Conservation (phyloP, 2,329 filamentous ascomycete genomes). For the Hypoxylon sp. region DNA sequence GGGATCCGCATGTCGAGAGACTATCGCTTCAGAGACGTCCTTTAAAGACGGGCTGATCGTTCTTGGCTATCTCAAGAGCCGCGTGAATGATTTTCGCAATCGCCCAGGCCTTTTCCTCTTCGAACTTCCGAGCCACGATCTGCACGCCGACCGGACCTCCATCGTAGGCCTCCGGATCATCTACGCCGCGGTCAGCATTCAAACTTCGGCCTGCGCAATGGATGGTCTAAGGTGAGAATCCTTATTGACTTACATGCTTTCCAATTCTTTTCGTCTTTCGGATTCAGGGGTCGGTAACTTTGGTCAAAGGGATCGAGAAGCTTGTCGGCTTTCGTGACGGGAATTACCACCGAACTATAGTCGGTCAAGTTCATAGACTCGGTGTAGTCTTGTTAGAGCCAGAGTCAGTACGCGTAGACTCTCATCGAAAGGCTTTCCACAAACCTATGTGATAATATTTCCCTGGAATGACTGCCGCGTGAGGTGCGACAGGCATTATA, state of each 20-base stretch:
- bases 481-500: conserved; percentile 59
- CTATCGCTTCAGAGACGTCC: too few relatives aligned
- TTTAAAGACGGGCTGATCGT: not conserved
- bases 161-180: conserved; percentile 58
- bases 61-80: conserved; percentile 29
- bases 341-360: conserved; percentile 63
- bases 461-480: conserved; percentile 57
- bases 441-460: conserved; percentile 52
- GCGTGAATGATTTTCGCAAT: conserved; percentile 49
- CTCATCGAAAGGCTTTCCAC: not conserved
- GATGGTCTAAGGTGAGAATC: not conserved
- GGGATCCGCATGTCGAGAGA: too few relatives aligned
- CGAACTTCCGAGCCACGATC: conserved; percentile 57
- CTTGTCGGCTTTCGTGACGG: conserved; percentile 63
- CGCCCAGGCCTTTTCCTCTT: conserved; percentile 60
- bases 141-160: conserved; percentile 58
- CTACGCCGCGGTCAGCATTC: conserved; percentile 39
- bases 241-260: conserved; percentile 55
- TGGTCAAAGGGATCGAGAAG: conserved; percentile 54
- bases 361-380: conserved; percentile 62
- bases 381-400: conserved; percentile 45
- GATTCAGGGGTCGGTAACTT: conserved; percentile 51
- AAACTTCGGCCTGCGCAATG: not conserved
- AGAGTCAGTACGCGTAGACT: too few relatives aligned
- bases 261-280: conserved; percentile 54